Base-by-base conservation (phyloP, 192 early-diverging fungal species). In the Coemansia umbellata region DNA sequence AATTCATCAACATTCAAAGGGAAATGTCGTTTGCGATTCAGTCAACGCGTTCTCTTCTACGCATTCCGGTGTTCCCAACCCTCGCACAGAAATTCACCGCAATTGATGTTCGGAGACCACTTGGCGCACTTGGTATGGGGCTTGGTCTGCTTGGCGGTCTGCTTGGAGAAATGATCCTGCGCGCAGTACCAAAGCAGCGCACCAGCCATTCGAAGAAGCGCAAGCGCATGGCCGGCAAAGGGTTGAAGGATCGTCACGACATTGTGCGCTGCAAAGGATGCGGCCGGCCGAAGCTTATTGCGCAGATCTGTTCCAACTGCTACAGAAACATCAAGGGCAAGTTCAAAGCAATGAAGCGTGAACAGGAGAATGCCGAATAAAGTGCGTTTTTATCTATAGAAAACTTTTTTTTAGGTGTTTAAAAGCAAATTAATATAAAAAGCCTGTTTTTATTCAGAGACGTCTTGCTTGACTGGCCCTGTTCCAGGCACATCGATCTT, bases 201-300 rank as follows among this genome's bases (percentile, higher is more conserved):
- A 95, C 93, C 0, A 92, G 91, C 19, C 93, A 95, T 56, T 79
- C 87, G 28, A 93, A 90, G 64, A 92, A 93, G 77, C 86, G 89
- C 61, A 91, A 87, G 86, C 80, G 89, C 53, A 82, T 84, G 47
- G 78, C 86, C 10, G 87, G 82, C 63, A 91, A 91, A 60, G 85
- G 86, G 43, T 63, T 91, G 37, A 83, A 84, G 78, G 83, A 79
- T 54, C 75, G 83, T 23, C 63, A 82, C 21, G 85, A 92, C 58
- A 82, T 90, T 24, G 63, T 76, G 5, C 69, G 80, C 27, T 95
- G 93, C 59, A 84, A 82, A 19, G 84, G 81, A 45, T 95, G 93
- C 53, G 90, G 90, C 5, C 67, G 79, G 21, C 69, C 81, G 19
- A 86, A 87, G 53, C 68, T 91, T 14, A 53, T 81, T 53, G 87